A percentile compares a stretch with the other conserved stretches of the same genome.
phyloP scores from a whole-genome alignment of 1,284 basidiomycete genomes.

The Leccinum huronense region DNA sequence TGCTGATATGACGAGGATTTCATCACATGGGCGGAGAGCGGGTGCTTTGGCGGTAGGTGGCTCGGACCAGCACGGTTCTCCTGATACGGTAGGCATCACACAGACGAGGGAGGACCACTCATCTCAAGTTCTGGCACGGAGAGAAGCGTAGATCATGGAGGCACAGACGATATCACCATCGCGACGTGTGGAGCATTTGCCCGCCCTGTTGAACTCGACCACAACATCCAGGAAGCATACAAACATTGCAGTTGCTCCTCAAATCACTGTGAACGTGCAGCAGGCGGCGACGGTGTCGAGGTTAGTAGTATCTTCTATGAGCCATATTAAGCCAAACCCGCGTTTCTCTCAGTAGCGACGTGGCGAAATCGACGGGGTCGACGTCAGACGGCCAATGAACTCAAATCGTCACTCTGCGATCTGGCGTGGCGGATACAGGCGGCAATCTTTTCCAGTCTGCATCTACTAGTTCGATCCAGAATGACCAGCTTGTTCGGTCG shows the following conservation, averaged over 20 bases:
- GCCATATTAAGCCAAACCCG: background rate
- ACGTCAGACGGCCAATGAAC: background rate
- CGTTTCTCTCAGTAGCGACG: slow-evolving; percentile 2
- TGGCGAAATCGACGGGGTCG: background rate
- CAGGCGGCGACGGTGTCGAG: background rate
- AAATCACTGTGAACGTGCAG: background rate
- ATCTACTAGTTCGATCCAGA: background rate
- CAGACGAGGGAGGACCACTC: background rate
- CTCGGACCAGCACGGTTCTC: background rate
- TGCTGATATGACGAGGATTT: slow-evolving; percentile 7
- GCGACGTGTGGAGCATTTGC: background rate
- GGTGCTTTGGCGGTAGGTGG: background rate
- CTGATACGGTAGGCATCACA: background rate
- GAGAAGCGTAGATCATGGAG: background rate
- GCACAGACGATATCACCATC: background rate
- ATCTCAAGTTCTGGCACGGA: background rate
- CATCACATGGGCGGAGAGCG: slow-evolving; percentile 1
- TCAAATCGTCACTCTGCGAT: background rate
- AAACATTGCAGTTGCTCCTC: slow-evolving; percentile 1
- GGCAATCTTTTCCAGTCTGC: background rate
- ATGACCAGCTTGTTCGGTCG: background rate
- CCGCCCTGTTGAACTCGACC: background rate
- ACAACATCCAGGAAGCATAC: background rate
- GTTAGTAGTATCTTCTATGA: slow-evolving; percentile 4
- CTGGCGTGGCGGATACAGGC: background rate